These are phyloP conservation scores for Thermochaetoides thermophila DNA, from an alignment of 495 filamentous ascomycete species.

Conservation along the genomic window DNA sequence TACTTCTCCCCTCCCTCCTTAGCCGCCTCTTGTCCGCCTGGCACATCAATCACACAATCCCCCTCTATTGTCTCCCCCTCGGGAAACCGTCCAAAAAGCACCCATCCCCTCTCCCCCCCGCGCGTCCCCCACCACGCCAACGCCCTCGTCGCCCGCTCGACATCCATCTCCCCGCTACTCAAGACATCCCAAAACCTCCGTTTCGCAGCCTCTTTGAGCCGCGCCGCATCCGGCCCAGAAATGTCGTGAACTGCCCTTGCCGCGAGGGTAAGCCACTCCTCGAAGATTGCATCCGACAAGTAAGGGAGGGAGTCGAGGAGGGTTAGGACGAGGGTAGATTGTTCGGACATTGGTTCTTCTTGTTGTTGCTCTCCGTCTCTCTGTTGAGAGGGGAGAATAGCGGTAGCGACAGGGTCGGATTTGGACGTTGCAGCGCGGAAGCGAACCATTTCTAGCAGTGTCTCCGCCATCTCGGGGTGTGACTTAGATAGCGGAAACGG, in stretches of 20 bases:
- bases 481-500: constrained; percentile 55
- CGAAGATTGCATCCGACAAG: constrained; percentile 51
- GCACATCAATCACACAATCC: neutral
- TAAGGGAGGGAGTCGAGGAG: constrained; percentile 72
- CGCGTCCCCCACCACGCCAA: constrained; percentile 70
- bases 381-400: too few relatives aligned
- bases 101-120: constrained; percentile 27
- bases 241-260: constrained; percentile 54
- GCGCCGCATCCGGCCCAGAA: constrained; percentile 34
- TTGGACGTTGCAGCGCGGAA: constrained; percentile 41
- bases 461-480: constrained; percentile 63
- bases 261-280: constrained; percentile 47
- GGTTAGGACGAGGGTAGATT: constrained; percentile 63
- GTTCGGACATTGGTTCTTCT: constrained; percentile 47
- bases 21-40: neutral
- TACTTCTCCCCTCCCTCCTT: neutral
- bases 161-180: constrained; percentile 79
- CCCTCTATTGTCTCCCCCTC: constrained; percentile 14
- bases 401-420: neutral
- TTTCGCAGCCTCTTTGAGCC: constrained; percentile 53
- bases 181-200: constrained; percentile 76
- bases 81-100: constrained; percentile 14
- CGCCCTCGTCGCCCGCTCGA: constrained; percentile 64
- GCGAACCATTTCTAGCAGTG: constrained; percentile 66
- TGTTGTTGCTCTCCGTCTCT: constrained; percentile 10